Conservation (phyloP, 2,329 filamentous ascomycete species). For the Colletotrichum lentis region DNA sequence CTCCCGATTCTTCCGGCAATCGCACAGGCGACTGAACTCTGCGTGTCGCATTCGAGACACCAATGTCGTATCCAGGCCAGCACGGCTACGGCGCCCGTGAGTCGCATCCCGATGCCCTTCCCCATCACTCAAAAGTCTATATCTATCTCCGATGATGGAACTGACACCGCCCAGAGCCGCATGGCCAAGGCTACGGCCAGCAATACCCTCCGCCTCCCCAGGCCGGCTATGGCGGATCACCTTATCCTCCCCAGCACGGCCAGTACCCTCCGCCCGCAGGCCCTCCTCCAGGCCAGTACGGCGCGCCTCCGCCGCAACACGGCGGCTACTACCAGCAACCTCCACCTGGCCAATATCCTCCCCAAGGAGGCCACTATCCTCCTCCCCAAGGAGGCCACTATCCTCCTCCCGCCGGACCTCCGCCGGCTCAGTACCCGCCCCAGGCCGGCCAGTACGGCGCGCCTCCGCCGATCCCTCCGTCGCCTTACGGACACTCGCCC, state of each 20-base stretch:
- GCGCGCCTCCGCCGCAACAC: conserved; percentile 49
- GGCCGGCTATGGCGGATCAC: conserved; percentile 44
- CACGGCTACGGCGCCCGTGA: conserved; percentile 48
- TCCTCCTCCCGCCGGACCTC: conserved; percentile 45
- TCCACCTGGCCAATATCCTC: conserved; percentile 47
- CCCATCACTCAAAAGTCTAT: neutral
- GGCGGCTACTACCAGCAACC: conserved; percentile 49
- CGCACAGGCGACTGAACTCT: conserved; percentile 5
- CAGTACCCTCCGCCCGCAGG: conserved; percentile 48
- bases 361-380: conserved; percentile 47
- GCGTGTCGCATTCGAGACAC: conserved; percentile 22
- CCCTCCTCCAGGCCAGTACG: conserved; percentile 50
- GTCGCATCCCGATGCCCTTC: conserved; percentile 29
- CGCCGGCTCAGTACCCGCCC: conserved; percentile 47
- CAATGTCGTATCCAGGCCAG: conserved; percentile 49
- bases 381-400: conserved; percentile 49
- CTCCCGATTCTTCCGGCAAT: conserved; percentile 18
- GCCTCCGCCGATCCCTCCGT: conserved; percentile 45
- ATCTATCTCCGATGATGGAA: neutral
- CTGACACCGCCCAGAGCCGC: conserved; percentile 26
- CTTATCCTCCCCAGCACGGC: conserved; percentile 44
- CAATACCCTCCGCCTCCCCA: conserved; percentile 47
- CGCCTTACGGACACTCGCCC: conserved; percentile 45
- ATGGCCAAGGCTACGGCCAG: conserved; percentile 52
- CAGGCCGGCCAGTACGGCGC: conserved; percentile 50